Evolutionary conservation across 495 filamentous ascomycete genomes (phyloP).

Genomic region (Aspergillus incahuasiensis): DNA sequence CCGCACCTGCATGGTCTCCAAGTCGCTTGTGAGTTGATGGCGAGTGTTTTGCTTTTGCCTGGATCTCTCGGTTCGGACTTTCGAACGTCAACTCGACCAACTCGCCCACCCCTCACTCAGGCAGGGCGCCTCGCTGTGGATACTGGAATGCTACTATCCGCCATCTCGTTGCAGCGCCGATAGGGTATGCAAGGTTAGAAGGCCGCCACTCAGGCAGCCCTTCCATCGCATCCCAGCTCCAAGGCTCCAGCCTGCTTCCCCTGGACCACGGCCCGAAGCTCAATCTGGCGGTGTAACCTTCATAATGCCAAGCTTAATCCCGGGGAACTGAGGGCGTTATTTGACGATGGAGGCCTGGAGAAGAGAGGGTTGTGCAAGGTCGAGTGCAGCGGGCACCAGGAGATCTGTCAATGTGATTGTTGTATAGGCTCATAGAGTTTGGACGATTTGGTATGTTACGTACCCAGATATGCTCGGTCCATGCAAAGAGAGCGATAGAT

Average conservation of each 20-base stretch:
- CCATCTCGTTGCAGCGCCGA: not conserved
- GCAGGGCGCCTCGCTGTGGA: slow-evolving; percentile 4
- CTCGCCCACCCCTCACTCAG: not conserved
- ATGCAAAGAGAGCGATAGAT: not conserved
- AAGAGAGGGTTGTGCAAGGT: slow-evolving; percentile 1
- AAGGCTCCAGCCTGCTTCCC: not conserved
- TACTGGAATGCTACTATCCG: not conserved
- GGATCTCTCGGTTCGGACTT: not conserved
- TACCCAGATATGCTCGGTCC: not conserved
- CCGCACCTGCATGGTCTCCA: not conserved
- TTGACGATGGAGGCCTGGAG: slow-evolving; percentile 3
- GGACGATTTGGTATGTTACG: not conserved
- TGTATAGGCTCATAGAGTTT: slow-evolving; percentile 5
- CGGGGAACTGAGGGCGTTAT: not conserved
- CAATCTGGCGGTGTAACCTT: slow-evolving; percentile 15
- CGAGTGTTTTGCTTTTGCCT: not conserved
- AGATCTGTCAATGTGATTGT: slow-evolving; percentile 7
- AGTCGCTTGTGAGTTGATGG: not conserved
- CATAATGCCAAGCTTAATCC: not conserved
- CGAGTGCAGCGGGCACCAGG: not conserved
- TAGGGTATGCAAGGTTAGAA: slow-evolving; percentile 9
- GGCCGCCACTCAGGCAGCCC: not conserved
- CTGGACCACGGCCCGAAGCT: not conserved
- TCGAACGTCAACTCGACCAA: not conserved
- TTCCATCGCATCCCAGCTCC: slow-evolving; percentile 6